Conservation (phyloP, 2,329 filamentous ascomycete species). For the Diaporthe sp. region DNA sequence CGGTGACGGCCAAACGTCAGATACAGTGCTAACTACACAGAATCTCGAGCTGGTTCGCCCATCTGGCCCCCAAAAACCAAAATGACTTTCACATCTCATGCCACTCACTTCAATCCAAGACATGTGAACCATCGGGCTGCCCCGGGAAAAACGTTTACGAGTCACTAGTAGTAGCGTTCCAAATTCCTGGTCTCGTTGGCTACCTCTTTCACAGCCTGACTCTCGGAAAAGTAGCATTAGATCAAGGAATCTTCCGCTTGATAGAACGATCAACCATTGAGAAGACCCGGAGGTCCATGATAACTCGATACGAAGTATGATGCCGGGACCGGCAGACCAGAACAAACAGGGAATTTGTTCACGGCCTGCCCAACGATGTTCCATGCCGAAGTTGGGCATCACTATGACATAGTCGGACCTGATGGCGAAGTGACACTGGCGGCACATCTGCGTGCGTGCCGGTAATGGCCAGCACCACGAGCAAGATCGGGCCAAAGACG, state of each 20-base stretch:
- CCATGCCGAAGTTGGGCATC: not conserved
- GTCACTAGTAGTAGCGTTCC: not conserved
- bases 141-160: not conserved
- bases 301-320: not conserved
- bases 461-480: not conserved
- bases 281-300: not conserved
- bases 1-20: not conserved
- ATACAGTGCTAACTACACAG: constrained; percentile 11
- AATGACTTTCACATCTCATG: not conserved
- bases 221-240: not conserved
- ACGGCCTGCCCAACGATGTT: not conserved
- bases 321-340: not conserved
- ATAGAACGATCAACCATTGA: not conserved
- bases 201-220: not conserved
- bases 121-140: not conserved
- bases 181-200: not conserved
- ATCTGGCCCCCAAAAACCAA: not conserved
- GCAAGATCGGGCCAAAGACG: not conserved
- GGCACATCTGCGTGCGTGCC: not conserved
- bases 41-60: not conserved
- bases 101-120: not conserved
- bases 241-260: not conserved
- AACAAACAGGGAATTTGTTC: not conserved
- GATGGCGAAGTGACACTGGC: not conserved
- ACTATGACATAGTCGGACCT: not conserved